phyloP scores from a whole-genome alignment of 1,284 basidiomycete genomes.

The Puccinia polysora region DNA sequence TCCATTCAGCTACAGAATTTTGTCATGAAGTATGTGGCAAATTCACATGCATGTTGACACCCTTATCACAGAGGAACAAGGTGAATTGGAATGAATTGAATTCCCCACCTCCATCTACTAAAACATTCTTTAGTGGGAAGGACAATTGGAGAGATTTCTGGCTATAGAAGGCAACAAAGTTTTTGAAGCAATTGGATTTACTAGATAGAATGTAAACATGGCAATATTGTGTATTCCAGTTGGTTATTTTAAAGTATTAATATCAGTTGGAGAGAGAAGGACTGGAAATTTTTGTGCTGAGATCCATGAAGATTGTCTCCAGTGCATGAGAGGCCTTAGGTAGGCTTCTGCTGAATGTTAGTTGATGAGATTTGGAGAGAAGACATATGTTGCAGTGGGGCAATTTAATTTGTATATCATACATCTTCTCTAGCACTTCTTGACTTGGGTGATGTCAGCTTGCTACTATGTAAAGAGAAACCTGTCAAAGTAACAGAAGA shows the following conservation, averaged over 20 bases:
- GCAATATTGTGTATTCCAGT: neutral
- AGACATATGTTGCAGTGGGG: neutral
- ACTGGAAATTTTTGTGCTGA: neutral
- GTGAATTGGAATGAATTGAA: neutral
- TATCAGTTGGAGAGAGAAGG: neutral
- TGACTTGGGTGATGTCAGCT: too few relatives aligned
- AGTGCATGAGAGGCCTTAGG: neutral
- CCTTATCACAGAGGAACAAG: neutral
- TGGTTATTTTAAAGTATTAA: conserved; percentile 9
- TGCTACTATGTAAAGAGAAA: too few relatives aligned
- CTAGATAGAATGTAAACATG: neutral
- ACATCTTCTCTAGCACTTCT: too few relatives aligned
- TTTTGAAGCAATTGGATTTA: neutral
- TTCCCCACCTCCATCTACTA: neutral
- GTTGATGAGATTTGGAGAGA: neutral
- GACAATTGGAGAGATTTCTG: neutral
- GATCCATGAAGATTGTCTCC: neutral
- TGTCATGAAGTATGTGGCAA: neutral
- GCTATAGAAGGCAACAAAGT: neutral
- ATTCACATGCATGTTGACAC: neutral
- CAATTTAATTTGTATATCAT: neutral
- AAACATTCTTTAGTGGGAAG: neutral
- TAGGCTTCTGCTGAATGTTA: neutral
- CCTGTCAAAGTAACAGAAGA: too few relatives aligned
- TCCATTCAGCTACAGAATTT: neutral